These are phyloP conservation scores for Knufia fluminis DNA, from an alignment of 2,329 filamentous ascomycete genomes.

Conservation along the genomic window DNA sequence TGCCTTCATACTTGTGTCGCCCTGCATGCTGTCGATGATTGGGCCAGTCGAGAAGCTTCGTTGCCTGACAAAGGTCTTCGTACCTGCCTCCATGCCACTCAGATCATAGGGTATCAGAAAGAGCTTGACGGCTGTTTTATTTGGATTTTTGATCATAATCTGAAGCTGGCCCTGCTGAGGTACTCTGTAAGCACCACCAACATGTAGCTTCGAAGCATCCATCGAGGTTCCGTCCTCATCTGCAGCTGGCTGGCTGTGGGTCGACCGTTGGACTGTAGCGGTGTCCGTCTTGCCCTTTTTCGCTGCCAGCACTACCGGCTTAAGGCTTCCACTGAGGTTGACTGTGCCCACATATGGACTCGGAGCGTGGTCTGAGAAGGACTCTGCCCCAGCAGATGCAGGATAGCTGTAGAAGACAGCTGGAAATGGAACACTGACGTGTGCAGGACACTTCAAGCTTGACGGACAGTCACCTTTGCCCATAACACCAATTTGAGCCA, in stretches of 20 bases:
- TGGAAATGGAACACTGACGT: constrained; percentile 83
- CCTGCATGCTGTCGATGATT: constrained; percentile 62
- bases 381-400: constrained; percentile 53
- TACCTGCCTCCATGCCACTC: constrained; percentile 81
- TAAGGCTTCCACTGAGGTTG: constrained; percentile 75
- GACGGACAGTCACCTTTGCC: constrained; percentile 83
- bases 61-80: constrained; percentile 92
- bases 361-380: constrained; percentile 68
- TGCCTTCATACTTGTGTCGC: constrained; percentile 42
- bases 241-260: constrained; percentile 11
- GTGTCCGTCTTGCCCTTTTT: constrained; percentile 7
- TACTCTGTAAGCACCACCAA: constrained; percentile 86
- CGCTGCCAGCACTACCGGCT: constrained; percentile 25
- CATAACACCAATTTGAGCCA: constrained; percentile 89
- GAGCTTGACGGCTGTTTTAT: constrained; percentile 94
- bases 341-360: constrained; percentile 94
- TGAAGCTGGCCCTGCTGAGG: constrained; percentile 90
- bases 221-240: constrained; percentile 43
- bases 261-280: neutral
- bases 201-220: constrained; percentile 55
- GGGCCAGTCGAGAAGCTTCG: constrained; percentile 84
- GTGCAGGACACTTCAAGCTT: constrained; percentile 73
- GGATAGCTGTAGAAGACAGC: constrained; percentile 95
- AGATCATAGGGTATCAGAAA: constrained; percentile 92
- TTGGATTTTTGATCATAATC: constrained; percentile 95